Evolutionary conservation across 352 stramenopile species (phyloP), one percentile per base, ranked within the genome.

Genomic region (Phytophthora sp.): DNA sequence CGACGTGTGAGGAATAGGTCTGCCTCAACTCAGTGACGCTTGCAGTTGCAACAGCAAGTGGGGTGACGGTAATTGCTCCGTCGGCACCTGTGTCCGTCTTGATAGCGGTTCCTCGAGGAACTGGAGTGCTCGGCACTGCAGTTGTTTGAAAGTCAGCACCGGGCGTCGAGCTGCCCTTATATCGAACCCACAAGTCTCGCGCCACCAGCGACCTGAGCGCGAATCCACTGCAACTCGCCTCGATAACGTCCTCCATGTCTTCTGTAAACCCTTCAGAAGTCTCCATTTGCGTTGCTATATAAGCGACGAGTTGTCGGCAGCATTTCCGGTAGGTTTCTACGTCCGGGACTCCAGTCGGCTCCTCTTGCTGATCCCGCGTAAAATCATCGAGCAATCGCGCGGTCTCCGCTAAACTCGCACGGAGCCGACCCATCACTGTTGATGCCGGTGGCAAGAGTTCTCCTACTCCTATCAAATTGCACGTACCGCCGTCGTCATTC

Each of bases 181-280:
- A 73, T 7, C 47, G 53, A 16, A 66, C 31, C 57, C 46, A 70
- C 33, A 76, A 26, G 7, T 46, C 36, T 27, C 41, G 18, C 9
- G 18, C 21, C 6, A 64, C 39, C n/a, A 80, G 63, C 11, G 71
- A 74, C 12, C 42, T 51, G 24, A 91, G 35, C 38, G 77, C 66
- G 12, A 45, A 30, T 21, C 24, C 54, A 30, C 57, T 80, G 61
- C 83, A 78, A 56, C 82, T 89, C 9, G 78, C 76, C 29, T 78
- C 50, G 26, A 91, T 86, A 26, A 91, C 61, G 31, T 73, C 71
- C 27, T 89, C 80, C 82, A 91, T 91, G 41, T 91, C 67, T 64
- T 79, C 49, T 16, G 57, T 36, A 56, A 91, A 91, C 36, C 75
- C 66, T 15, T 58, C 55, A 35, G 78, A 87, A 16, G 80, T 89